Percentiles rank a stretch among this genome's conserved stretches.
phyloP scores from a whole-genome alignment of 2,329 filamentous ascomycete genomes.

The Colletotrichum liriopes region DNA sequence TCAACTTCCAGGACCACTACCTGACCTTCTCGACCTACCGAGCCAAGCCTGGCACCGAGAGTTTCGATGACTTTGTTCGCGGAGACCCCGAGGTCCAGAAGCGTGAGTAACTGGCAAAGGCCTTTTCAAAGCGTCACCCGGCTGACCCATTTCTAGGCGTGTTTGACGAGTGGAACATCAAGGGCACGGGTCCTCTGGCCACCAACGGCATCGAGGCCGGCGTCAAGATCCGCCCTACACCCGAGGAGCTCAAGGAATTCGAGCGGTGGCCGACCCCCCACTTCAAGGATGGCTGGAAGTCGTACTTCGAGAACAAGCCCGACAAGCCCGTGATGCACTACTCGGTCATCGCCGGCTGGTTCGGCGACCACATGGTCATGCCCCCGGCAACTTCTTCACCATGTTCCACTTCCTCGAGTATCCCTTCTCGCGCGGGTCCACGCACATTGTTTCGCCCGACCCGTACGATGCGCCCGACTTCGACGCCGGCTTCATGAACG shows the following conservation, averaged over 20 bases:
- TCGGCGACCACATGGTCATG: constrained; percentile 74
- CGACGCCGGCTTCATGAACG: constrained; percentile 88
- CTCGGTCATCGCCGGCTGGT: constrained; percentile 80
- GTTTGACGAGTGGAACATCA: constrained; percentile 83
- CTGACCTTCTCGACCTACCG: constrained; percentile 80
- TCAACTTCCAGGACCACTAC: constrained; percentile 85
- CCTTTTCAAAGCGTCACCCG: neutral
- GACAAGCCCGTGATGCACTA: constrained; percentile 93
- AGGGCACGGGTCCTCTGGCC: constrained; percentile 83
- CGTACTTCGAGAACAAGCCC: constrained; percentile 87
- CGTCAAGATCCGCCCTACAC: constrained; percentile 82
- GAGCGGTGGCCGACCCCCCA: constrained; percentile 82
- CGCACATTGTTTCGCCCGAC: constrained; percentile 79
- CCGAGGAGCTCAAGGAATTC: constrained; percentile 78
- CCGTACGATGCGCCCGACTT: constrained; percentile 84
- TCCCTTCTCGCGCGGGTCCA: constrained; percentile 81
- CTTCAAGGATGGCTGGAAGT: constrained; percentile 83
- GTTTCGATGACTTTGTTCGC: constrained; percentile 85
- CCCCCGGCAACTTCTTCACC: constrained; percentile 86
- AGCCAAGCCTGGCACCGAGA: constrained; percentile 82
- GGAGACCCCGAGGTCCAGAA: constrained; percentile 83
- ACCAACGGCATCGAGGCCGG: constrained; percentile 87
- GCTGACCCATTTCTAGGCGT: constrained; percentile 62
- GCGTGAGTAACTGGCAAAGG: constrained; percentile 52
- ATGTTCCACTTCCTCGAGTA: constrained; percentile 89